These are phyloP conservation scores for Metarhizium robertsii DNA, from an alignment of 2,329 filamentous ascomycete species.

Conservation along the genomic window DNA sequence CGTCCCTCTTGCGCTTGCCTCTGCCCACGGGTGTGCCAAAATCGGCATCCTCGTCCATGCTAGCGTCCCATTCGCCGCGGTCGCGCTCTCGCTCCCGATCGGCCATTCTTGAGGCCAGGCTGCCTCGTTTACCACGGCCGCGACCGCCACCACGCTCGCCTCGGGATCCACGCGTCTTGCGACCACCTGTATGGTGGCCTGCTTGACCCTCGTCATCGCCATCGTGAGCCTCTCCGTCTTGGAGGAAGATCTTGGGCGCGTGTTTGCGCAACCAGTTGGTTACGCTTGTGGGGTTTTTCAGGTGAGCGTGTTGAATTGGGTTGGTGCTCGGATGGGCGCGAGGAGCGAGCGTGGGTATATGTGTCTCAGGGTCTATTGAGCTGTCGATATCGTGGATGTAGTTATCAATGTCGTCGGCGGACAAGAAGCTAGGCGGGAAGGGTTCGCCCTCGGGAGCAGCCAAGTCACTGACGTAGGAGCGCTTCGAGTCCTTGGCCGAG, in stretches of 20 bases:
- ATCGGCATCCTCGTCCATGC: constrained; percentile 31
- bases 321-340: constrained; percentile 28
- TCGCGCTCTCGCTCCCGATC: constrained; percentile 5
- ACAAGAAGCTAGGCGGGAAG: constrained; percentile 57
- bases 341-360: constrained; percentile 42
- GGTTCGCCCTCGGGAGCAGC: constrained; percentile 40
- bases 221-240: constrained; percentile 47
- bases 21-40: constrained; percentile 22
- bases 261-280: constrained; percentile 92
- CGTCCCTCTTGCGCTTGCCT: constrained; percentile 46
- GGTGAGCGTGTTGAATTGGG: constrained; percentile 28
- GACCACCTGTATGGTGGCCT: constrained; percentile 17
- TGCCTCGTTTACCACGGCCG: constrained; percentile 26
- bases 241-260: constrained; percentile 74
- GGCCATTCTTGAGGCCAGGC: constrained; percentile 13
- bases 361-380: constrained; percentile 32
- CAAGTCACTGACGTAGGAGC: constrained; percentile 43
- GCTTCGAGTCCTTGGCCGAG: constrained; percentile 53
- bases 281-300: constrained; percentile 75
- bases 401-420: constrained; percentile 62
- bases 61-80: constrained; percentile 21
- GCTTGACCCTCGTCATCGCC: constrained; percentile 29
- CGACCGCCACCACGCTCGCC: constrained; percentile 21
- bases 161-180: constrained; percentile 21
- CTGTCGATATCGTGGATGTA: constrained; percentile 59